Evolutionary conservation across 2,329 filamentous ascomycete genomes (phyloP), one percentile per base, ranked within the genome.

Genomic region (Pseudopyricularia cyperi): DNA sequence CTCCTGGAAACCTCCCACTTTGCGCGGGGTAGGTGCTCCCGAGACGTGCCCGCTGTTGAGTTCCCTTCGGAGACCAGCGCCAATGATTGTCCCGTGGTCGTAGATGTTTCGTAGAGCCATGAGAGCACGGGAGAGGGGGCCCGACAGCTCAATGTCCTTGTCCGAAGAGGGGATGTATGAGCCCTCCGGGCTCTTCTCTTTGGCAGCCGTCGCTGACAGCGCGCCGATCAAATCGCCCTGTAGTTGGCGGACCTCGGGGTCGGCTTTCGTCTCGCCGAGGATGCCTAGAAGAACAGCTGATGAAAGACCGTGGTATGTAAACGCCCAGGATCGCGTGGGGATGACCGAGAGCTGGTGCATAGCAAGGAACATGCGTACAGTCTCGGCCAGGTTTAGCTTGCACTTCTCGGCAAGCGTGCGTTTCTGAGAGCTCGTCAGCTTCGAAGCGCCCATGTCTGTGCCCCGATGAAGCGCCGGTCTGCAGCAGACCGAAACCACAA

Each of bases 341-440:
- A 83, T 83, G 8, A 81, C 76, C 2, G 79, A 83, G 30, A 84
- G 66, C 56, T 82, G 80, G 62, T 84, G 80, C 80, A 84, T 84
- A 15, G 80, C 77, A 22, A 84, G 67, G 60, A 83, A 84, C 80
- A 83, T 84, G 39, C 78, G 74, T 11, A 84, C 80, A 12, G 80
- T 83, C 60, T 83, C 79, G 6, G 77, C 77, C 26, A 84, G 67
- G 59, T 82, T 83, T 15, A 69, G 65, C 60, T 81, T 82, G 68
- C 80, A 84, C 53, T 74, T 73, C 28, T 77, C 72, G 2, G 76
- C 75, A 1, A 84, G 66, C 1, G 71, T 64, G 46, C 69, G 69
- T 58, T 79, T 80, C 57, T 84, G 78, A 1, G 68, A 60, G 0
- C 68, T 59, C 4, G 73, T 71, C 39, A 83, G 69, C n/a, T 60